A percentile compares a stretch with the other conserved stretches of the same genome.
phyloP scores from a whole-genome alignment of 176 grass and related monocot species.

The Carex littledalei region DNA sequence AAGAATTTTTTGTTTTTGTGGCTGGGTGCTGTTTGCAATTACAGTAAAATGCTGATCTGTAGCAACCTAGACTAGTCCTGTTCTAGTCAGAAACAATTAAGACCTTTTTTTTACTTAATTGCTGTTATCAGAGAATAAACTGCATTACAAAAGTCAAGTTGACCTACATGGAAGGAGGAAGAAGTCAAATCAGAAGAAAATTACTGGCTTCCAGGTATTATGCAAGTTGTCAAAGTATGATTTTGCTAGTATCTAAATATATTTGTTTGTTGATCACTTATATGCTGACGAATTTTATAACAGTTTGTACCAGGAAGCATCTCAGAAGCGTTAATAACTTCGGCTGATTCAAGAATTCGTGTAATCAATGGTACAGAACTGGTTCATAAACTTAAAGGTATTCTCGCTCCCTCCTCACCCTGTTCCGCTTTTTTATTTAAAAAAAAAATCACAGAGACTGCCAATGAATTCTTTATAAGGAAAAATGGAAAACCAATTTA shows the following conservation, averaged over 20 bases:
- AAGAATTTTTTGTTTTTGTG: neutral
- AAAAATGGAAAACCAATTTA: neutral
- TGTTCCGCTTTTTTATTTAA: neutral
- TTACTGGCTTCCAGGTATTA: slow-evolving; percentile 98
- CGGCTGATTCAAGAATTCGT: slow-evolving; percentile 98
- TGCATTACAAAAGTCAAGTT: slow-evolving; percentile 70
- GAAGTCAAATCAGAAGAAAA: slow-evolving; percentile 93
- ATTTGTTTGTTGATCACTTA: neutral
- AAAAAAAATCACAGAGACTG: neutral
- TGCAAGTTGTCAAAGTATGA: slow-evolving; percentile 6
- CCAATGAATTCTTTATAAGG: neutral
- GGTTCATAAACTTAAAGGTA: slow-evolving; percentile 99
- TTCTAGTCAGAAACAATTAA: neutral
- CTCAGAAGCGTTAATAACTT: slow-evolving; percentile 90
- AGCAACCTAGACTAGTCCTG: neutral
- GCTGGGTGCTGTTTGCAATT: neutral
- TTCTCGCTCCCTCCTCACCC: neutral
- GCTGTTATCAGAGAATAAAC: slow-evolving; percentile 69
- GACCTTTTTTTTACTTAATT: slow-evolving; percentile 13
- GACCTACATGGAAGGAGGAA: slow-evolving; percentile 82
- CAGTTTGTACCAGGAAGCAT: slow-evolving; percentile 95
- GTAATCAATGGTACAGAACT: slow-evolving; percentile 84
- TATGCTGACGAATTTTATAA: slow-evolving; percentile 16
- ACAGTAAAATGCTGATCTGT: neutral
- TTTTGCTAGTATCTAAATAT: neutral